These are phyloP conservation scores for Orbilia brochopaga DNA, from an alignment of 2,329 filamentous ascomycete species.

Conservation along the genomic window DNA sequence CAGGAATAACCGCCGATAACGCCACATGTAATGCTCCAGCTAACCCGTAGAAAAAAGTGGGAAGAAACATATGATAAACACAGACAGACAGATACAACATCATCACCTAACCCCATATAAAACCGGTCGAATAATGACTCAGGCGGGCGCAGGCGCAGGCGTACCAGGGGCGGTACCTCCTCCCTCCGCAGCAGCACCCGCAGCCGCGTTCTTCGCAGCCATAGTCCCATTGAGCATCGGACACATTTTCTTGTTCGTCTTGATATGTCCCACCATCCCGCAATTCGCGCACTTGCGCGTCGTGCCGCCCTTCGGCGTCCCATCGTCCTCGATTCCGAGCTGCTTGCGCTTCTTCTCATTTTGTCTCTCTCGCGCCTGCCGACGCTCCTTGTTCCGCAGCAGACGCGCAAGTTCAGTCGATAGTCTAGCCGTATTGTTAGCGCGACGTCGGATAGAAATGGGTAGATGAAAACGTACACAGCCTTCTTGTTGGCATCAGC, in stretches of 20 bases:
- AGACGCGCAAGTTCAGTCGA: slow-evolving; percentile 76
- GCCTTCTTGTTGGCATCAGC: slow-evolving; percentile 53
- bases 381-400: slow-evolving; percentile 87
- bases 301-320: slow-evolving; percentile 60
- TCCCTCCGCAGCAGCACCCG: slow-evolving; percentile 1
- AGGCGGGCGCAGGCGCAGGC: slow-evolving; percentile 10
- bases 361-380: slow-evolving; percentile 75
- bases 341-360: slow-evolving; percentile 53
- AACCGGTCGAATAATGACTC: not conserved
- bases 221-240: slow-evolving; percentile 52
- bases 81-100: not conserved
- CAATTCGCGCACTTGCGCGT: slow-evolving; percentile 96
- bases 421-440: slow-evolving; percentile 58
- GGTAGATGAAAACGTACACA: slow-evolving; percentile 45
- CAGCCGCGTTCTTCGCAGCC: slow-evolving; percentile 17
- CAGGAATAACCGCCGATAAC: not conserved
- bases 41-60: not conserved
- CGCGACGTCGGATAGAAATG: not conserved
- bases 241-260: slow-evolving; percentile 55
- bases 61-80: not conserved
- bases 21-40: not conserved
- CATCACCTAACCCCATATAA: not conserved
- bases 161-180: slow-evolving; percentile 29
- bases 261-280: slow-evolving; percentile 91
- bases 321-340: slow-evolving; percentile 50